Conservation (phyloP, 2,329 filamentous ascomycete genomes). For the Tolypocladium album region DNA sequence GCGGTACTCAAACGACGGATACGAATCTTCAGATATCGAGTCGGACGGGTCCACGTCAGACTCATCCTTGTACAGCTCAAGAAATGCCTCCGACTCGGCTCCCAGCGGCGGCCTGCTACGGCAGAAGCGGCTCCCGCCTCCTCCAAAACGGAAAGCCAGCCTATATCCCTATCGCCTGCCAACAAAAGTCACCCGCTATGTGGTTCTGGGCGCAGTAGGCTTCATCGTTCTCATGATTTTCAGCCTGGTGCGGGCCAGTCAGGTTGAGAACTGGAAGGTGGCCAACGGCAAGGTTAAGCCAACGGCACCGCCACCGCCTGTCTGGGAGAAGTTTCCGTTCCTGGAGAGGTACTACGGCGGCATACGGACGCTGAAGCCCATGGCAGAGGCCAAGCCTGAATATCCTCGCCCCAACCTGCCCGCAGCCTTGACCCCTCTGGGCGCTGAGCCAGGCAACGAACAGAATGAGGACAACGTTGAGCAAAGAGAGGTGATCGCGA, state of each 20-base stretch:
- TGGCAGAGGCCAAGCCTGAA: constrained; percentile 61
- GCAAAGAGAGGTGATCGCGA: constrained; percentile 14
- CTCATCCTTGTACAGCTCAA: constrained; percentile 42
- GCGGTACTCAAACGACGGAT: constrained; percentile 38
- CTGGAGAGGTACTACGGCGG: constrained; percentile 86
- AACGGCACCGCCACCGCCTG: constrained; percentile 49
- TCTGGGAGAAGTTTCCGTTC: constrained; percentile 81
- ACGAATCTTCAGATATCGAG: constrained; percentile 35
- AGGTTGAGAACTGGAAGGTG: constrained; percentile 54
- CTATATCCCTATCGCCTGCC: constrained; percentile 52
- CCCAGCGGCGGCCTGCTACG: constrained; percentile 33
- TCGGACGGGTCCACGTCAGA: constrained; percentile 29
- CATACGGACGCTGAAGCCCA: constrained; percentile 57
- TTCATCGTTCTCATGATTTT: constrained; percentile 68
- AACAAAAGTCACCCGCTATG: constrained; percentile 63
- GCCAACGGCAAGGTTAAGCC: constrained; percentile 37
- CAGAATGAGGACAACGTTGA: background rate
- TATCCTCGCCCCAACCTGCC: constrained; percentile 62
- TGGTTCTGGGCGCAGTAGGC: constrained; percentile 61
- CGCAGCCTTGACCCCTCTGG: constrained; percentile 8
- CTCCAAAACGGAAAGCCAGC: constrained; percentile 10
- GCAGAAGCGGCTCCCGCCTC: constrained; percentile 16
- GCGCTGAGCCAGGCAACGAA: constrained; percentile 7
- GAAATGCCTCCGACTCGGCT: constrained; percentile 35
- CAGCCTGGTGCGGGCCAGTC: constrained; percentile 62